Conservation (phyloP, 495 filamentous ascomycete species). For the Tuber aestivum region DNA sequence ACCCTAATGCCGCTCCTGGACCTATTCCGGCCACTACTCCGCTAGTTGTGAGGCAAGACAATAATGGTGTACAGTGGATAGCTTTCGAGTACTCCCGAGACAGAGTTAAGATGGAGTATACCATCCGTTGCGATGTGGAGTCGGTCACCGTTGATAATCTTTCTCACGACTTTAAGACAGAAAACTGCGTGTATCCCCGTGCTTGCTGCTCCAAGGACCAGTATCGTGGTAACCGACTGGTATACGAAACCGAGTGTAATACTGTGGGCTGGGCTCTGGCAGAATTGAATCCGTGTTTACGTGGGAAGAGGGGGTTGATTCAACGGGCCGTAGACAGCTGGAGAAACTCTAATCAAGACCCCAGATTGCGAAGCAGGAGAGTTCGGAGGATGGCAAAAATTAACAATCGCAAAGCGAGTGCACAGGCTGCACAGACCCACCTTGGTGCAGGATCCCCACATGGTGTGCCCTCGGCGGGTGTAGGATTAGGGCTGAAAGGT, state of each 20-base stretch:
- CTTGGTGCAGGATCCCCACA: slow-evolving; percentile 39
- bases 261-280: slow-evolving; percentile 95
- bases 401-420: slow-evolving; percentile 66
- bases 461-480: slow-evolving; percentile 30
- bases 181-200: slow-evolving; percentile 95
- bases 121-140: slow-evolving; percentile 95
- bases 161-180: slow-evolving; percentile 81
- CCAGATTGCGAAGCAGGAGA: slow-evolving; percentile 76
- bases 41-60: slow-evolving; percentile 87
- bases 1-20: slow-evolving; percentile 88
- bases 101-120: slow-evolving; percentile 98
- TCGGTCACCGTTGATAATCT: slow-evolving; percentile 87
- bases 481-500: slow-evolving; percentile 41
- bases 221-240: slow-evolving; percentile 87
- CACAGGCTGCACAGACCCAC: slow-evolving; percentile 45
- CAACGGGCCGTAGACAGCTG: slow-evolving; percentile 97
- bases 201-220: slow-evolving; percentile 93
- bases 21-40: slow-evolving; percentile 98
- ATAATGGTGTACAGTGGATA: slow-evolving; percentile 98
- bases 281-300: slow-evolving; percentile 79
- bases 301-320: slow-evolving; percentile 90
- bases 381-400: slow-evolving; percentile 95
- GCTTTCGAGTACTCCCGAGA: slow-evolving; percentile 97
- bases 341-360: slow-evolving; percentile 97
- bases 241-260: slow-evolving; percentile 98